Percentiles rank a stretch among this genome's conserved stretches.
Conservation (phyloP, 768 basidiomycete genomes). For the Tulasnella sp. region DNA sequence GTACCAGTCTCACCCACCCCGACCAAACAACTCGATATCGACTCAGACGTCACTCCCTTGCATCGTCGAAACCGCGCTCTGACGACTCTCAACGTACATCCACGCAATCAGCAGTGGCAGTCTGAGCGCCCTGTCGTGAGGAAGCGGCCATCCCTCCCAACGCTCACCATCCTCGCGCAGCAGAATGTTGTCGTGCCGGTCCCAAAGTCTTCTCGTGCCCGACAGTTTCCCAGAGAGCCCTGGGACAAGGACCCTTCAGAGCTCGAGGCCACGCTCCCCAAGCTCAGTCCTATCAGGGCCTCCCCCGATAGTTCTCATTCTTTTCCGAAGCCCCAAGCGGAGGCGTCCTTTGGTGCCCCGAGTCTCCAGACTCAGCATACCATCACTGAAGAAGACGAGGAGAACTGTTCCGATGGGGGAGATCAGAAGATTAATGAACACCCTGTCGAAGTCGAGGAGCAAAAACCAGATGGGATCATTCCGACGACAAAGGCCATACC, state of each 20-base stretch:
- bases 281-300: too few species aligned
- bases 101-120: slow-evolving; percentile 6
- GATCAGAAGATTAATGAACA: too few species aligned
- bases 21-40: background rate
- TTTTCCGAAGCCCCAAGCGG: too few species aligned
- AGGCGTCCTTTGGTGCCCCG: too few species aligned
- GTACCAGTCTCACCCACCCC: too few species aligned
- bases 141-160: slow-evolving; percentile 4
- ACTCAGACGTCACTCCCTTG: slow-evolving; percentile 3
- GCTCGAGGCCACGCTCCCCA: background rate
- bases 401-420: too few species aligned
- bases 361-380: too few species aligned
- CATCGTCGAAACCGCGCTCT: slow-evolving; percentile 5
- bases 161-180: slow-evolving; percentile 11
- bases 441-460: too few species aligned
- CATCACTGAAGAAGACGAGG: too few species aligned
- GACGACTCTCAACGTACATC: slow-evolving; percentile 5
- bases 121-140: slow-evolving; percentile 8
- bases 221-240: slow-evolving; percentile 13
- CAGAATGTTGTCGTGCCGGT: slow-evolving; percentile 11
- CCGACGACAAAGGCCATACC: background rate
- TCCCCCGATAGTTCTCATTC: too few species aligned
- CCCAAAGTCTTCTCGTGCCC: slow-evolving; percentile 12
- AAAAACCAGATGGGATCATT: too few species aligned
- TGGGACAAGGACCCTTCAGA: slow-evolving; percentile 11